Evolutionary conservation across 352 stramenopile species (phyloP), one percentile per base, ranked within the genome.

Genomic region (Phytophthora pini): DNA sequence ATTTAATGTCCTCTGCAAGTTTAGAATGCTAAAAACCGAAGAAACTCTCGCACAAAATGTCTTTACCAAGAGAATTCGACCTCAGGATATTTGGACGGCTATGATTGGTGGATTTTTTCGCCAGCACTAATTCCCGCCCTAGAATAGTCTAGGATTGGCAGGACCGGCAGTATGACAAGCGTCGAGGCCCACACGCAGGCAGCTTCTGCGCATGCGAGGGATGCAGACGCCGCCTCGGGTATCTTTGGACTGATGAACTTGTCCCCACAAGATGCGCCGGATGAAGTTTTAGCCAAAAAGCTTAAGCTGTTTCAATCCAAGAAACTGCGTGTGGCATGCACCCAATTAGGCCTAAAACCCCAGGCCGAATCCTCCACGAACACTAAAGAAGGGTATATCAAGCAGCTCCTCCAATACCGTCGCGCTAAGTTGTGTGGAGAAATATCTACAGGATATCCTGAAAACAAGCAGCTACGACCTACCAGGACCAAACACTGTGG

Each of bases 401-500:
- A 53, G 27, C 34, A 63, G 22, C 20, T 68, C 17, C 17, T 10
- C 5, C 36, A 40, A 39, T 68, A 68, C 13, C 61, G 61, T 31
- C 53, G 61, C 22, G 36, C 61, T 24, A 55, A 56, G 9, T 29
- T 43, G n/a, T 34, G 46, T 15, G 52, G 53, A 26, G 46, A 63
- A 32, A 49, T 41, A 48, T 63, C 57, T 47, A 12, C 44, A 38
- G 53, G 36, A 17, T 40, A 34, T 56, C 15, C 39, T 45, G 53
- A 47, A 29, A 9, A 31, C 26, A 63, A 57, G n/a, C 38, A 13
- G 20, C 44, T 53, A 4, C 11, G 62, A 4, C 44, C 20, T 8
- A 36, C 13, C 31, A 63, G 45, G 52, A 68, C 52, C n/a, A 57
- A 68, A 8, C 52, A 68, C 38, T 67, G 61, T 27, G 52, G 45